These are phyloP conservation scores for Calonectria pseudoturangicola DNA, from an alignment of 2,329 filamentous ascomycete genomes.

Conservation along the genomic window DNA sequence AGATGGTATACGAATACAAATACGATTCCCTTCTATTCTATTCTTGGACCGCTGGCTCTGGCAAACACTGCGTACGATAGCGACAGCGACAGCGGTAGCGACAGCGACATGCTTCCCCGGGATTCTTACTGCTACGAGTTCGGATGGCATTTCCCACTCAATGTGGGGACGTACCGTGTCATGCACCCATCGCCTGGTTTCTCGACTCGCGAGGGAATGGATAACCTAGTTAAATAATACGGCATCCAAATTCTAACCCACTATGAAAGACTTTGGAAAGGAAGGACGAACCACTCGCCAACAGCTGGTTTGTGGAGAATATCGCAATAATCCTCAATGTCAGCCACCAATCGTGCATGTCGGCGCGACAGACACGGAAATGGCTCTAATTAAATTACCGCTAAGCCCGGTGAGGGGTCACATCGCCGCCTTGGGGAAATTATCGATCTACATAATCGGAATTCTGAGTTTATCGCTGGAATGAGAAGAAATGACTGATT, in stretches of 20 bases:
- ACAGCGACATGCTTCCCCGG: not conserved
- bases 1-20: not conserved
- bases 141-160: slow-evolving; percentile 4
- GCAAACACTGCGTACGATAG: not conserved
- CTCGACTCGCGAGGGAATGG: not conserved
- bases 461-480: slow-evolving; percentile 13
- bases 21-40: not conserved
- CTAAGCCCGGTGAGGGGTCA: slow-evolving; percentile 24
- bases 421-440: slow-evolving; percentile 14
- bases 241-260: not conserved
- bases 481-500: slow-evolving; percentile 15
- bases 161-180: not conserved
- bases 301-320: not conserved
- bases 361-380: not conserved
- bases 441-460: slow-evolving; percentile 26
- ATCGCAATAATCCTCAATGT: not conserved
- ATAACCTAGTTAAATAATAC: not conserved
- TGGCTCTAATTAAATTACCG: slow-evolving; percentile 14
- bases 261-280: not conserved
- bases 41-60: not conserved
- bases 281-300: not conserved
- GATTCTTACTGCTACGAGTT: not conserved
- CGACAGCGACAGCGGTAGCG: not conserved
- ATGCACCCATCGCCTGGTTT: not conserved
- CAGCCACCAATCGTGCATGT: slow-evolving; percentile 11